Conservation (phyloP, 1,284 basidiomycete genomes). For the Leccinum insolens region DNA sequence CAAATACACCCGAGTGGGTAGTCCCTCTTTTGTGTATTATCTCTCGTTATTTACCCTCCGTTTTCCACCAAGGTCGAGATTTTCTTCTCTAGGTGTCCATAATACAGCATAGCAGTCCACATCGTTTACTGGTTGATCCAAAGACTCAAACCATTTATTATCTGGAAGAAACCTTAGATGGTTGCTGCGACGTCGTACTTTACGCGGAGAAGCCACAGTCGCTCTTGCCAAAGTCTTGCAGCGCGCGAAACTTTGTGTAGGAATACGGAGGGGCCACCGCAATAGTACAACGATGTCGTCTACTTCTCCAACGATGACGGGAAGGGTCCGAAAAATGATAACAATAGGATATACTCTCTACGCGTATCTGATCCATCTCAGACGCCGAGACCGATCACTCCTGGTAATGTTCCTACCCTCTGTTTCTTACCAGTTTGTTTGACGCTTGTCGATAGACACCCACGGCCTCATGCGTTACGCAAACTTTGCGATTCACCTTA, state of each 20-base stretch:
- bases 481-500: slow-evolving; percentile 24
- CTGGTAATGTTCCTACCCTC: slow-evolving; percentile 11
- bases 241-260: slow-evolving; percentile 37
- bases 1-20: slow-evolving; percentile 59
- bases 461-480: slow-evolving; percentile 54
- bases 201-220: slow-evolving; percentile 13
- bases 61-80: slow-evolving; percentile 45
- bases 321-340: slow-evolving; percentile 3
- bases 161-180: slow-evolving; percentile 40
- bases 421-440: not conserved
- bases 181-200: slow-evolving; percentile 20
- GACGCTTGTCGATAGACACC: slow-evolving; percentile 10
- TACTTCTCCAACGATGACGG: slow-evolving; percentile 36
- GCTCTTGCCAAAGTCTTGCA: slow-evolving; percentile 34
- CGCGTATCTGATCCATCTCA: not conserved
- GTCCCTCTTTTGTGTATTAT: slow-evolving; percentile 27
- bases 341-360: slow-evolving; percentile 16
- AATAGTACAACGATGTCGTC: slow-evolving; percentile 26
- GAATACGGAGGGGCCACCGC: slow-evolving; percentile 42
- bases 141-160: slow-evolving; percentile 35
- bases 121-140: slow-evolving; percentile 36
- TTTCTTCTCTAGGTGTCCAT: not conserved
- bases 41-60: slow-evolving; percentile 9
- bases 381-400: slow-evolving; percentile 9
- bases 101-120: slow-evolving; percentile 14